Base-by-base conservation (phyloP, 1,284 basidiomycete genomes). In the Tetrapyrgos nigripes region DNA sequence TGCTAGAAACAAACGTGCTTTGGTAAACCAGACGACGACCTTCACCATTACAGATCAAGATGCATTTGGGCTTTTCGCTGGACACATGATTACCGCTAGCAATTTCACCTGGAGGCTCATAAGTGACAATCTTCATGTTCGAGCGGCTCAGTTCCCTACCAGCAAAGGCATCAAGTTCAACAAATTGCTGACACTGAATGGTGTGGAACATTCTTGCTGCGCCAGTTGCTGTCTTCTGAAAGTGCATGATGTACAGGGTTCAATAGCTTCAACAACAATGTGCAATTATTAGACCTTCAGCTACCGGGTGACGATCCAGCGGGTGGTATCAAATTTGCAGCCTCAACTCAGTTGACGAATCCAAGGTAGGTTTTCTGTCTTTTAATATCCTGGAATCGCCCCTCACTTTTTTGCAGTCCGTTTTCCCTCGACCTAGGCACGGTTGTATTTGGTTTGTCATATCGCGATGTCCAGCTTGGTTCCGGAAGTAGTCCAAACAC, bases 71-170 rank as follows among this genome's bases (percentile, higher is more conserved):
- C 73, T 70, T 26, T 91, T 91, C 68, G 79, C 86, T 4, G 70
- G 71, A 29, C 69, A 76, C 14, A 77, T 93, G 80, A 89, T 93
- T 68, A 91, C 87, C 0, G 80, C 84, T 57, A 74, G 78, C 44
- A 85, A 83, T 59, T 92, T 93, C 66, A 92, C 87, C 3, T 93
- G 91, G 92, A 79, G 81, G 59, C 72, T 93, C 51, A 68, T 76
- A 23, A 88, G 83, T 62, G 71, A 81, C 35, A 80, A 82, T 65
- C 77, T 93, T 49, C 78, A 79, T 24, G 89, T 88, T 5, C 86
- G 89, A 62, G 91, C 92, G 3, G 76, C 85, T 64, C 87, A 85
- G 64, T 89, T 91, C 65, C 88, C 88, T 2, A 76, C 81, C 11
- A 81, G 85, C 2, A 82, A 85, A 64, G 84, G 84, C 1, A 78